These are phyloP conservation scores for Salix udensis DNA, from an alignment of 345 rosid species.

Conservation along the genomic window DNA sequence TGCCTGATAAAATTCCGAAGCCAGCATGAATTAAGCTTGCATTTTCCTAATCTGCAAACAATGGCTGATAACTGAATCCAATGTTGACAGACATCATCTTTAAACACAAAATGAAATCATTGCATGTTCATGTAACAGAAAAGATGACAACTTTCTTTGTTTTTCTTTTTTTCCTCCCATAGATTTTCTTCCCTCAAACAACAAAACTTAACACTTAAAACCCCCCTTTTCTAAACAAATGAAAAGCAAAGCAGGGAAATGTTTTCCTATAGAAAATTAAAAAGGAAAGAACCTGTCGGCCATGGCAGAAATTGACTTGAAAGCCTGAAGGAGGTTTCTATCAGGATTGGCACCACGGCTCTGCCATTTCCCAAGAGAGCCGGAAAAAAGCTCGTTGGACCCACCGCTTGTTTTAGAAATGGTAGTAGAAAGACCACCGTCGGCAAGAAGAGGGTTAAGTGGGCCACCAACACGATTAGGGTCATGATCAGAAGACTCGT, in stretches of 20 bases:
- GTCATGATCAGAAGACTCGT: conserved; percentile 36
- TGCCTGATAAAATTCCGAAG: too few relatives aligned
- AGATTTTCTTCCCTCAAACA: too few relatives aligned
- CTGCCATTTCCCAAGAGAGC: conserved; percentile 36
- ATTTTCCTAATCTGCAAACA: too few relatives aligned
- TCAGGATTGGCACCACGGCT: conserved; percentile 39
- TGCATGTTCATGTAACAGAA: too few relatives aligned
- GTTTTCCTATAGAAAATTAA: not conserved
- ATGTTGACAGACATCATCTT: too few relatives aligned
- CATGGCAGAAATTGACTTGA: conserved; percentile 40
- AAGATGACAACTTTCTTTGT: too few relatives aligned
- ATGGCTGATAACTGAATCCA: too few relatives aligned
- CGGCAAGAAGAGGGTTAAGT: conserved; percentile 37
- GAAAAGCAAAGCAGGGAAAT: not conserved
- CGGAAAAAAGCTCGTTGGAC: conserved; percentile 24
- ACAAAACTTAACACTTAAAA: too few relatives aligned
- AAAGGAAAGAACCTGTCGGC: conserved; percentile 32
- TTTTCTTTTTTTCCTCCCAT: too few relatives aligned
- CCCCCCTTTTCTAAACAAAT: not conserved
- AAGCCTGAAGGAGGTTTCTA: conserved; percentile 35
- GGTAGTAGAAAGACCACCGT: conserved; percentile 40
- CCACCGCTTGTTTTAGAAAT: conserved; percentile 35
- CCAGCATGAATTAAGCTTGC: too few relatives aligned
- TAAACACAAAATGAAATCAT: too few relatives aligned
- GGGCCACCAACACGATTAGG: conserved; percentile 49